Conservation (phyloP, 1,284 basidiomycete genomes). For the Leccinum griseonigrum region DNA sequence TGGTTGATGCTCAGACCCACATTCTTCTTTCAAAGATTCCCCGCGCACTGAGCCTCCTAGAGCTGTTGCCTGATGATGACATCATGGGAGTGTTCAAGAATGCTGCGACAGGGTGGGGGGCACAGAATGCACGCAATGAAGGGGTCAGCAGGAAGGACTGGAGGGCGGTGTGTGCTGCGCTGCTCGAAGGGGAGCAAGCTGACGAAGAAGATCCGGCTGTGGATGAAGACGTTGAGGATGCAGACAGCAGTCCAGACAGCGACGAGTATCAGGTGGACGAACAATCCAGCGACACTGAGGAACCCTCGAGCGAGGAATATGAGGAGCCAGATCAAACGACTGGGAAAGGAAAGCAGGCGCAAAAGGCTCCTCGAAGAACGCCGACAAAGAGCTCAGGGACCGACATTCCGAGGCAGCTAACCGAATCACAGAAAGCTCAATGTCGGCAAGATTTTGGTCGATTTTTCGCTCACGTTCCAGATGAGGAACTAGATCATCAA, state of each 20-base stretch:
- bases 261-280: slow-evolving; percentile 30
- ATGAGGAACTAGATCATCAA: slow-evolving; percentile 44
- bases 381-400: slow-evolving; percentile 2
- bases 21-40: slow-evolving; percentile 61
- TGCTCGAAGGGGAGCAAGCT: slow-evolving; percentile 44
- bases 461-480: slow-evolving; percentile 57
- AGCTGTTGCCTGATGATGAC: slow-evolving; percentile 66
- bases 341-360: slow-evolving; percentile 15
- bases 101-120: slow-evolving; percentile 66
- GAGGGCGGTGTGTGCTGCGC: slow-evolving; percentile 69
- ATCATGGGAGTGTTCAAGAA: slow-evolving; percentile 67
- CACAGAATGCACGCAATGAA: slow-evolving; percentile 16
- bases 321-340: slow-evolving; percentile 12
- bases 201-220: slow-evolving; percentile 22
- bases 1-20: slow-evolving; percentile 4
- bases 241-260: slow-evolving; percentile 22
- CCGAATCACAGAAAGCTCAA: slow-evolving; percentile 50
- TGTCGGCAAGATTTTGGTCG: slow-evolving; percentile 59
- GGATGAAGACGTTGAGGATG: slow-evolving; percentile 25
- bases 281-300: slow-evolving; percentile 12
- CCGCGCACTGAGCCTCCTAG: slow-evolving; percentile 58
- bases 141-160: slow-evolving; percentile 62
- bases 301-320: slow-evolving; percentile 32
- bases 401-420: slow-evolving; percentile 34
- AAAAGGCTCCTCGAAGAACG: neutral